Conservation (phyloP, 352 stramenopile genomes). For the Phytophthora hibernalis region DNA sequence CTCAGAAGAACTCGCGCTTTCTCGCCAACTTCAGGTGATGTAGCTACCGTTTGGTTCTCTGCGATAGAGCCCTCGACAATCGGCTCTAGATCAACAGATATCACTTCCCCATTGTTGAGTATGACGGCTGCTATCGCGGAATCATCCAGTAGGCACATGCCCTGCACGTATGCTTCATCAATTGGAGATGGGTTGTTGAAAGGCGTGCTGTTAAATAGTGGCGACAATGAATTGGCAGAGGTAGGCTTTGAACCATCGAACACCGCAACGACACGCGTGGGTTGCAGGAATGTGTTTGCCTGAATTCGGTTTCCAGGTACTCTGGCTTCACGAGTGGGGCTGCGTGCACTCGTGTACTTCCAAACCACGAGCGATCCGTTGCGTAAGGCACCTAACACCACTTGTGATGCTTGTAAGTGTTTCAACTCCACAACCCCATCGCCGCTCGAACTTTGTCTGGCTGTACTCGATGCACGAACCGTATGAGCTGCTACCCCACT, state of each 20-base stretch:
- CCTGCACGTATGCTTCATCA: constrained; percentile 21
- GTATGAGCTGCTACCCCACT: constrained; percentile 60
- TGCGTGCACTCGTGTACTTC: constrained; percentile 31
- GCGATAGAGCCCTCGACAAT: constrained; percentile 17
- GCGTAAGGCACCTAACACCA: constrained; percentile 50
- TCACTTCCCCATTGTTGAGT: constrained; percentile 34
- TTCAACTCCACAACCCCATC: constrained; percentile 48
- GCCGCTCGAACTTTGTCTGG: constrained; percentile 1
- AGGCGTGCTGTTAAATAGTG: constrained; percentile 11
- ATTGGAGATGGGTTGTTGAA: neutral
- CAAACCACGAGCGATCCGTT: constrained; percentile 47
- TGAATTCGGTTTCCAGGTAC: constrained; percentile 25
- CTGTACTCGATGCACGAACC: constrained; percentile 12
- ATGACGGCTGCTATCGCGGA: constrained; percentile 23
- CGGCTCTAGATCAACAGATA: constrained; percentile 41
- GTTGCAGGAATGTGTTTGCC: constrained; percentile 44
- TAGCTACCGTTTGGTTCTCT: neutral
- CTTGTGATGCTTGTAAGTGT: constrained; percentile 41
- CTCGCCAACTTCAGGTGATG: constrained; percentile 3
- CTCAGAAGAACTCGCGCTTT: constrained; percentile 33
- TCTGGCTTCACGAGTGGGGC: constrained; percentile 13
- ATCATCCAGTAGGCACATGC: constrained; percentile 35
- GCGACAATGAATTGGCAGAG: constrained; percentile 6
- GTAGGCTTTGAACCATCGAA: constrained; percentile 10
- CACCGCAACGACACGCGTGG: constrained; percentile 28